These are phyloP conservation scores for Cordyceps javanica DNA, from an alignment of 2,329 filamentous ascomycete genomes.

Conservation along the genomic window DNA sequence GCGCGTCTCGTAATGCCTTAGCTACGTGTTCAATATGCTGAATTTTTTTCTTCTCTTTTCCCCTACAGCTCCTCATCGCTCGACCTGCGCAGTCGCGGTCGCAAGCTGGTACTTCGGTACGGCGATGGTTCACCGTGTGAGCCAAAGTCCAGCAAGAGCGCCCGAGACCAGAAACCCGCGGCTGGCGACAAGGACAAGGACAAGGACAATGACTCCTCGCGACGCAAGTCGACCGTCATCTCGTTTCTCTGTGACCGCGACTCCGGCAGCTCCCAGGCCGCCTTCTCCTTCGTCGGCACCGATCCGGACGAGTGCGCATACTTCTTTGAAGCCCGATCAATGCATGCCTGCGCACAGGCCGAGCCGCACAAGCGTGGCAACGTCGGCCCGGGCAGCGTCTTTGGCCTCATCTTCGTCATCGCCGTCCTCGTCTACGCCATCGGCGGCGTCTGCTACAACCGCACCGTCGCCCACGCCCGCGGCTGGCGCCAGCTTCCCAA, in stretches of 20 bases:
- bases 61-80: constrained; percentile 41
- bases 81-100: constrained; percentile 53
- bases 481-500: constrained; percentile 96
- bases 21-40: background rate
- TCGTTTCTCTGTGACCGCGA: constrained; percentile 91
- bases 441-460: constrained; percentile 91
- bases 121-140: constrained; percentile 67
- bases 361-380: constrained; percentile 67
- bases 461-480: constrained; percentile 86
- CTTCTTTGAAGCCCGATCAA: constrained; percentile 87
- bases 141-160: constrained; percentile 27
- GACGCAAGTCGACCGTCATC: constrained; percentile 76
- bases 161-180: constrained; percentile 24
- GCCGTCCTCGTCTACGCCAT: constrained; percentile 83
- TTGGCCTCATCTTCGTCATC: constrained; percentile 74
- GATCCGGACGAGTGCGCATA: constrained; percentile 90
- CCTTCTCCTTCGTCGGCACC: constrained; percentile 73
- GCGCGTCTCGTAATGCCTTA: background rate
- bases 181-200: constrained; percentile 30
- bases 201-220: constrained; percentile 26
- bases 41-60: constrained; percentile 1
- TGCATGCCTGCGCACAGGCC: constrained; percentile 66
- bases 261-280: constrained; percentile 59
- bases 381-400: constrained; percentile 67
- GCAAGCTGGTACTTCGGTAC: constrained; percentile 73